phyloP scores from a whole-genome alignment of 2,329 filamentous ascomycete species.

The Hirsutella thompsonii region DNA sequence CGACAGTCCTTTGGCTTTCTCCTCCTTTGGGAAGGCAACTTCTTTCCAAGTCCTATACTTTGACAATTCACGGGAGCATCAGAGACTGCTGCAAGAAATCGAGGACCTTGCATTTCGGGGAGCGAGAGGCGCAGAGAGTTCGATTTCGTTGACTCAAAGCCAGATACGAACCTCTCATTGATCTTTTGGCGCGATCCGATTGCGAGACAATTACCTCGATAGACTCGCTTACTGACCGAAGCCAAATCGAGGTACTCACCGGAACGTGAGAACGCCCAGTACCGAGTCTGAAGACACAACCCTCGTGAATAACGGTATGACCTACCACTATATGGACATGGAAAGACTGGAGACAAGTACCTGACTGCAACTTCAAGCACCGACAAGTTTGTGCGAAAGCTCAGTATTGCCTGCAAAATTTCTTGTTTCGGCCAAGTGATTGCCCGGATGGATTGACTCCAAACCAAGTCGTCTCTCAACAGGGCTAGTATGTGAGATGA shows the following conservation, averaged over 20 bases:
- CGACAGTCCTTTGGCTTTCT: background rate
- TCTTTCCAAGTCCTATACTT: background rate
- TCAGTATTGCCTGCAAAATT: background rate
- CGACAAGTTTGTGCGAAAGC: background rate
- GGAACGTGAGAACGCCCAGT: too few species aligned
- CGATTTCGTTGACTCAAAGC: background rate
- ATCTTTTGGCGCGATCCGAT: background rate
- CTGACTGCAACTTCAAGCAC: background rate
- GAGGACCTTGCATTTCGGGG: background rate
- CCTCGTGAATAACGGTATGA: too few species aligned
- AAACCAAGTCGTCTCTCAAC: background rate
- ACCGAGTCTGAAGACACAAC: too few species aligned
- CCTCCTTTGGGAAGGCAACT: background rate
- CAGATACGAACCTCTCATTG: background rate
- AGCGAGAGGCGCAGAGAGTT: background rate
- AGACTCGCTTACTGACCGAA: background rate
- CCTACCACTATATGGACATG: background rate
- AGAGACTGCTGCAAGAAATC: background rate
- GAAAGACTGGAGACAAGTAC: background rate
- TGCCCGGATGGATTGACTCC: background rate
- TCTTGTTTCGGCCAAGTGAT: background rate
- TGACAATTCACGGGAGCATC: background rate
- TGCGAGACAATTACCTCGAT: background rate
- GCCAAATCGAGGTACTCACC: too few species aligned
- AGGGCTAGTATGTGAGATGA: too few species aligned